Base-by-base conservation (phyloP, 768 basidiomycete genomes). In the Amanita brunnescens region DNA sequence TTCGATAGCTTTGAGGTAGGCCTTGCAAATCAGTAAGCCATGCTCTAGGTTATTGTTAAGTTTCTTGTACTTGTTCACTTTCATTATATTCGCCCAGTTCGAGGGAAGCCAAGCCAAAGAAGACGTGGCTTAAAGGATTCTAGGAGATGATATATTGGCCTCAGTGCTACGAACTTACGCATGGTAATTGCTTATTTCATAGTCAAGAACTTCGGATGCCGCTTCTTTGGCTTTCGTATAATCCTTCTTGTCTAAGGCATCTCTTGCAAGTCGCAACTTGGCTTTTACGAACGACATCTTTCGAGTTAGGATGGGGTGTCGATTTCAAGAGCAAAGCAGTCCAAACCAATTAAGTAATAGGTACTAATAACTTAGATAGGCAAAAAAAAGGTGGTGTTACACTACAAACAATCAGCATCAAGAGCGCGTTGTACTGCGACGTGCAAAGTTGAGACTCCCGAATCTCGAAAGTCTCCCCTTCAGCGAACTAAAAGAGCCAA, bases 111-210 rank as follows among this genome's bases (percentile, higher is more conserved):
- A 96, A 69, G 2, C 84, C 93, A 23, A 90, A 75, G 62, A 93
- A 96, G 20, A 96, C 86, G 62, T 87, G 79, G 4, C 94, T 97
- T 63, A 26, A 14, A 46, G 18, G 55, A 30, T 41, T 59, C 14
- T 47, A 49, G 10, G 46, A 34, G 40, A 16, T 9, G 29, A 23
- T 16, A 48, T n/a, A 20, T 48, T 33, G 2, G 4, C 14, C 21
- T 29, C 13, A 14, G 6, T 32, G 33, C 40, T 29, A 24, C 39
- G 30, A 53, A 32, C 38, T 60, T 63, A 94, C 91, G 89, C 93
- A 60, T 87, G 83, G 62, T 95, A 95, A 60, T 91, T 92, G 38
- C 80, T 77, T 1, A 84, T 76, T 51, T 96, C 93, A 56, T 80
- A 82, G 33, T 83, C 81, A 14, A 91, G 68, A 7, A 83, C 81